These are phyloP conservation scores for Amaranthus hypochondriacus DNA, from an alignment of 148 eudicot species.

Conservation along the genomic window DNA sequence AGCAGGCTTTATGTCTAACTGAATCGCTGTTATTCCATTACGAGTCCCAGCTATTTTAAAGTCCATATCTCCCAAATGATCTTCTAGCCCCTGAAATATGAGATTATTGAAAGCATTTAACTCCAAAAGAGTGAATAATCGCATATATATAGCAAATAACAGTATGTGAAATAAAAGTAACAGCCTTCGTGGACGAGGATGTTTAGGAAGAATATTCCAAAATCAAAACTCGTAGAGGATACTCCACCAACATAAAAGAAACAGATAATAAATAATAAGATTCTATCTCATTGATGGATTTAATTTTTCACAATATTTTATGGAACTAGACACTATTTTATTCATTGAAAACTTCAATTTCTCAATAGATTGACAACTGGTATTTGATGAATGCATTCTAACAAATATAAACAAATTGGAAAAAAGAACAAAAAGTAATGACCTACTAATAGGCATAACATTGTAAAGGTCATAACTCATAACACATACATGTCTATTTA, in stretches of 20 bases:
- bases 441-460: too few relatives aligned
- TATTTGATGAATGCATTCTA: too few relatives aligned
- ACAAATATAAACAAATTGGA: too few relatives aligned
- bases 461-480: too few relatives aligned
- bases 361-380: too few relatives aligned
- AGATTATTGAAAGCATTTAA: neutral
- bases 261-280: too few relatives aligned
- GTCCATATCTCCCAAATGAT: conserved; percentile 99
- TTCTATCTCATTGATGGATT: too few relatives aligned
- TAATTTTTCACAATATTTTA: neutral
- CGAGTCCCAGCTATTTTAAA: conserved; percentile 96
- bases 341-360: too few relatives aligned
- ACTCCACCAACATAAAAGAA: too few relatives aligned
- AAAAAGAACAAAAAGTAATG: too few relatives aligned
- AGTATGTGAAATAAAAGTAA: neutral
- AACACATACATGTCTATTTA: too few relatives aligned
- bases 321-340: neutral
- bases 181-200: neutral
- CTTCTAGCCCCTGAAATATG: conserved; percentile 75
- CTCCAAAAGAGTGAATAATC: neutral
- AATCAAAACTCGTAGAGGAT: neutral
- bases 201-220: neutral
- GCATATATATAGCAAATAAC: neutral
- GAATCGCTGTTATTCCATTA: conserved; percentile 89
- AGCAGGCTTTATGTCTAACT: conserved; percentile 96